phyloP scores from a whole-genome alignment of 305 asterid species.

The Fraxinus xanthoxyloides region DNA sequence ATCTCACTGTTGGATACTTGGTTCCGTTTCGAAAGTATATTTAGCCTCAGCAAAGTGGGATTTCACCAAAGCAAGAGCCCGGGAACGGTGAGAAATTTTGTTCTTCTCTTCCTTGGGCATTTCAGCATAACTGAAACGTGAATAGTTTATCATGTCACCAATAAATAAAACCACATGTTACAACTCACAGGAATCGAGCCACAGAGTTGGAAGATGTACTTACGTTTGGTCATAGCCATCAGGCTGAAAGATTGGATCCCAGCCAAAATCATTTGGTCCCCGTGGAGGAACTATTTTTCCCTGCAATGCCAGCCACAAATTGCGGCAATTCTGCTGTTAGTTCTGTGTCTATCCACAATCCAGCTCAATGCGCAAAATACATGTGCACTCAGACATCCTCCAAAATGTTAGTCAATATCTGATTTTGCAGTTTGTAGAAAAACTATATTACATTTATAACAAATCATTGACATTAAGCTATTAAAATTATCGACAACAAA shows the following conservation, averaged over 20 bases:
- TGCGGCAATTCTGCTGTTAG: constrained; percentile 11
- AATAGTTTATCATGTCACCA: background rate
- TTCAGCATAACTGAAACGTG: constrained; percentile 72
- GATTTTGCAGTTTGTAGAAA: background rate
- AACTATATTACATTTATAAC: constrained; percentile 11
- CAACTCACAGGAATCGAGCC: background rate
- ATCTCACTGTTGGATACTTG: constrained; percentile 23
- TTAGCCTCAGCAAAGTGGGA: constrained; percentile 75
- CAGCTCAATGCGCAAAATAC: constrained; percentile 2
- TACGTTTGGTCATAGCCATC: constrained; percentile 88
- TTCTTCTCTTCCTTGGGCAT: constrained; percentile 91
- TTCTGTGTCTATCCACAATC: constrained; percentile 6
- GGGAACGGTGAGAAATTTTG: constrained; percentile 80
- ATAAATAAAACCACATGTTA: background rate
- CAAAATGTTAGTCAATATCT: background rate
- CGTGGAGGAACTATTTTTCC: constrained; percentile 88
- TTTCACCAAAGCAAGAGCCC: constrained; percentile 84
- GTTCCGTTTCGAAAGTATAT: constrained; percentile 49
- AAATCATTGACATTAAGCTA: background rate
- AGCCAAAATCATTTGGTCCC: constrained; percentile 95
- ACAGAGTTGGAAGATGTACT: constrained; percentile 21
- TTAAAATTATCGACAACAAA: constrained; percentile 1
- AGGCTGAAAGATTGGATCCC: constrained; percentile 94
- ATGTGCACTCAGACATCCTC: constrained; percentile 4
- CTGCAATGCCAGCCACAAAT: constrained; percentile 44